Base-by-base conservation (phyloP, 2,329 filamentous ascomycete species). In the Nectriaceae sp. region DNA sequence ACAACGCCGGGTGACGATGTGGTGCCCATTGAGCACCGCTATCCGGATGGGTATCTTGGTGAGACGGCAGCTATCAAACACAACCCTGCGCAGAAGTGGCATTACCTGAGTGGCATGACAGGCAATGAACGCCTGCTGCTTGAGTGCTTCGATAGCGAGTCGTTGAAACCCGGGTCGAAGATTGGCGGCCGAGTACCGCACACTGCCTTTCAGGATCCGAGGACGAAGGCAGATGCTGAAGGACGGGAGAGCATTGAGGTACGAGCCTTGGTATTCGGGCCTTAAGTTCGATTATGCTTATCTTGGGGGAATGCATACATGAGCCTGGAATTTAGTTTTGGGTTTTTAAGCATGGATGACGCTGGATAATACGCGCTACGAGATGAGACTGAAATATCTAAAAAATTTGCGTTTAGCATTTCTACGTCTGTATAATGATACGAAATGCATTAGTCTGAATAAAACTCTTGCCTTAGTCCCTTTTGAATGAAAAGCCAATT, bases 231-330 rank as follows among this genome's bases (percentile, higher is more conserved):
- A 16, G 87, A 85, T 39, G 89, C 88, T 4, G 83, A 84, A 54
- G 81, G 80, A 0, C 79, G 91, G 56, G 89, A 96, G 75, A 96
- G 90, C 65, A 96, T 97, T 65, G 92, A 97, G 70, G 88, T 96
- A 15, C 79, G 92, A 59, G 85, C 89, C 29, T 75, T 96, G 67
- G 88, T 96, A 0, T 96, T 96, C 76, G 88, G 87, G 1, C 74
- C 77, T 13, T 80, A 54, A 71, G 33, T 15, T 10, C 8, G 16
- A 19, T 36, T 36, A 5, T 5, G 33, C 8, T 29, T 29, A 29
- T n/a, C n/a, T n/a, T n/a, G n/a, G n/a, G n/a, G n/a, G n/a, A n/a
- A n/a, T n/a, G n/a, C n/a, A n/a, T n/a, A 42, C 37, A 44, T 40
- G 37, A 45, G 4, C 41, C 39, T 43, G 16, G 42, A 19, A 26